Conservation (phyloP, 306 rosid species). For the Vigna trinervia region DNA sequence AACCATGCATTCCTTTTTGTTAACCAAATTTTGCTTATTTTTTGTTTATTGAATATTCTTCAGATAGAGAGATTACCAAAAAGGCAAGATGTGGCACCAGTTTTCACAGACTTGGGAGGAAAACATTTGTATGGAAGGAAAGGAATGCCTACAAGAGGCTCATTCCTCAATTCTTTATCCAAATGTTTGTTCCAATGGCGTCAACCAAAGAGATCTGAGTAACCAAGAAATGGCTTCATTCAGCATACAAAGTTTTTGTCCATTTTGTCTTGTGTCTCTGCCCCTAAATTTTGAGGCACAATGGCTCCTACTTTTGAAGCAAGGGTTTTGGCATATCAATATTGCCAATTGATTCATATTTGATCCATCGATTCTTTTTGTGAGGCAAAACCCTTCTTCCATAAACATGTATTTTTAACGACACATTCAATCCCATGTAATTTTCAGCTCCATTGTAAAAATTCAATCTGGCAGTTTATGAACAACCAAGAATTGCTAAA, state of each 20-base stretch:
- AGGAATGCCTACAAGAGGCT: slow-evolving; percentile 65
- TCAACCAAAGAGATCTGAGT: slow-evolving; percentile 79
- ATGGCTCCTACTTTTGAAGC: slow-evolving; percentile 39
- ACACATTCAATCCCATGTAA: slow-evolving; percentile 57
- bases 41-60: slow-evolving; percentile 35
- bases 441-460: slow-evolving; percentile 51
- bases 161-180: slow-evolving; percentile 72
- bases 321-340: slow-evolving; percentile 47
- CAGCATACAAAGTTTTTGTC: slow-evolving; percentile 36
- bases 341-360: slow-evolving; percentile 47
- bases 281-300: slow-evolving; percentile 42
- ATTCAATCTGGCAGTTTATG: slow-evolving; percentile 45
- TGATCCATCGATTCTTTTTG: slow-evolving; percentile 54
- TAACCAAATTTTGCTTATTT: background rate
- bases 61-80: slow-evolving; percentile 78
- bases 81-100: slow-evolving; percentile 77
- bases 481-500: slow-evolving; percentile 32
- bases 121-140: slow-evolving; percentile 82
- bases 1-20: background rate
- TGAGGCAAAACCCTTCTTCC: slow-evolving; percentile 49
- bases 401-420: slow-evolving; percentile 31
- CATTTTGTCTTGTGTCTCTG: slow-evolving; percentile 25
- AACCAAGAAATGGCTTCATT: slow-evolving; percentile 50
- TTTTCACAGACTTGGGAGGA: slow-evolving; percentile 86
- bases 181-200: slow-evolving; percentile 67